Percentiles rank a stretch among this genome's conserved stretches.
phyloP scores from a whole-genome alignment of 2,329 filamentous ascomycete genomes.

The Daldinia sp. region DNA sequence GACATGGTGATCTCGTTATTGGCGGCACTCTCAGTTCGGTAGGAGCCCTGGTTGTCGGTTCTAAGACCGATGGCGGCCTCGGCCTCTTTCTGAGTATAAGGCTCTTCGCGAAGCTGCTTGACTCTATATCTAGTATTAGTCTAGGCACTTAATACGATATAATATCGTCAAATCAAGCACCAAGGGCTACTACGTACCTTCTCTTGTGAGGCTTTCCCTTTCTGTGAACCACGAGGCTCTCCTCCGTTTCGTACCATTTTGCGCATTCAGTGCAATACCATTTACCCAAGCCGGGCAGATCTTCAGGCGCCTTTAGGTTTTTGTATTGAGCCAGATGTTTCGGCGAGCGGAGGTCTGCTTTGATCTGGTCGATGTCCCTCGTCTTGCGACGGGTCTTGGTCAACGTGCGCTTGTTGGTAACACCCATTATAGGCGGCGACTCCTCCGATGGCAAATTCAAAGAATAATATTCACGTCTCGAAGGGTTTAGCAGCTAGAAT shows the following conservation, averaged over 20 bases:
- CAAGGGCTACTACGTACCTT: conserved; percentile 62
- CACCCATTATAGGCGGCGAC: conserved; percentile 65
- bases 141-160: conserved; percentile 31
- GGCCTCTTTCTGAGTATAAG: conserved; percentile 85
- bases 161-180: not conserved
- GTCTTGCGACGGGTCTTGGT: conserved; percentile 78
- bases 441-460: not conserved
- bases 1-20: conserved; percentile 53
- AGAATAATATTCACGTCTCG: not conserved
- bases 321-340: conserved; percentile 84
- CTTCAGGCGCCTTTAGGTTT: conserved; percentile 80
- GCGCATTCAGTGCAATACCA: conserved; percentile 93
- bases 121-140: conserved; percentile 62
- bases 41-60: conserved; percentile 68
- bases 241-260: conserved; percentile 92
- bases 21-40: conserved; percentile 38
- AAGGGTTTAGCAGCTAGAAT: not conserved
- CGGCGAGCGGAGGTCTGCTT: conserved; percentile 79
- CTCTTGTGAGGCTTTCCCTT: conserved; percentile 95
- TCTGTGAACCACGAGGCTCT: conserved; percentile 76
- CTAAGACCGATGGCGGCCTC: conserved; percentile 79
- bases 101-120: conserved; percentile 82
- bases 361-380: conserved; percentile 91
- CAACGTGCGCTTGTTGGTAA: conserved; percentile 70
- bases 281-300: conserved; percentile 84